These are phyloP conservation scores for Ogataea pini DNA, from an alignment of 805 yeast genomes.

Conservation along the genomic window DNA sequence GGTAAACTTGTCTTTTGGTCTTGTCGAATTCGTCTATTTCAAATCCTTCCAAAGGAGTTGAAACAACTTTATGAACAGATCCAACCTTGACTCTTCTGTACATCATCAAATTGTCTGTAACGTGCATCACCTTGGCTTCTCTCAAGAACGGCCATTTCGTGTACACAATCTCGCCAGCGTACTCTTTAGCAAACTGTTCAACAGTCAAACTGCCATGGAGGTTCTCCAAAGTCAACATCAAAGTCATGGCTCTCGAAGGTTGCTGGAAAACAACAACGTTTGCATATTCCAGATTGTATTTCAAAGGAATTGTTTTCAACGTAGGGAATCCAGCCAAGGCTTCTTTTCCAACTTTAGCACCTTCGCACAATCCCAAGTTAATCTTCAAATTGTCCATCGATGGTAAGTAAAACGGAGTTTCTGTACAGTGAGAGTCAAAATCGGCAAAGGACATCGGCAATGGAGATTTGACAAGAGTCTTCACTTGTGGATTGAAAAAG, in stretches of 20 bases:
- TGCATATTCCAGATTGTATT: constrained; percentile 52
- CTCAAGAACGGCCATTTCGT: constrained; percentile 89
- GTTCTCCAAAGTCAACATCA: constrained; percentile 64
- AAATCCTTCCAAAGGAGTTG: constrained; percentile 46
- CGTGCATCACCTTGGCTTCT: constrained; percentile 70
- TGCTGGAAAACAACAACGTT: constrained; percentile 79
- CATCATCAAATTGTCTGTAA: constrained; percentile 54
- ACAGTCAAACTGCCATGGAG: constrained; percentile 54
- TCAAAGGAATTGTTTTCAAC: constrained; percentile 66
- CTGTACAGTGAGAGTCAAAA: constrained; percentile 76
- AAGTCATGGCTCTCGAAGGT: constrained; percentile 81
- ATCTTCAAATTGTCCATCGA: constrained; percentile 41
- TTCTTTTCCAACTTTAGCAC: constrained; percentile 69
- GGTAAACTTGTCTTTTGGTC: constrained; percentile 40
- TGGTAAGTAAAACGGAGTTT: constrained; percentile 55
- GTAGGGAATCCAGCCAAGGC: constrained; percentile 91
- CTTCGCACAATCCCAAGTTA: constrained; percentile 59
- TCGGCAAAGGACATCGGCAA: constrained; percentile 75
- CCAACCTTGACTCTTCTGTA: constrained; percentile 44
- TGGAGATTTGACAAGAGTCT: constrained; percentile 69
- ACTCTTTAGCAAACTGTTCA: constrained; percentile 65
- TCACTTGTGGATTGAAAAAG: constrained; percentile 73
- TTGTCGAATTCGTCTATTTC: constrained; percentile 49
- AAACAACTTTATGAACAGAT: constrained; percentile 28
- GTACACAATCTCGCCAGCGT: constrained; percentile 62